phyloP scores from a whole-genome alignment of 2,329 filamentous ascomycete genomes.

The Aphanocladium album region DNA sequence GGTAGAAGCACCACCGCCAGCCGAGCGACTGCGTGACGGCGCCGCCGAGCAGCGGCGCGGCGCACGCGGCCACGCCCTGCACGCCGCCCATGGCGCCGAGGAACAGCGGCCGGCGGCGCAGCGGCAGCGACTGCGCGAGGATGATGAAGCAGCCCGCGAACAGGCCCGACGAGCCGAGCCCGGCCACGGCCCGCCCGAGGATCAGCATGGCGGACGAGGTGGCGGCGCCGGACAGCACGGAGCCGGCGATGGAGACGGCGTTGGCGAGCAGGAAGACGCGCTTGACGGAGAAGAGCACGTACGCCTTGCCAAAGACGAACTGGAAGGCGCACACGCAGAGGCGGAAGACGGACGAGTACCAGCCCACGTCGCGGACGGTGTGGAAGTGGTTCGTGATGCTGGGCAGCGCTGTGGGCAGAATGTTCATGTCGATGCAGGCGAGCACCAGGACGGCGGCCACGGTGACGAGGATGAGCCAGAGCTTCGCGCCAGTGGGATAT shows the following conservation, averaged over 20 bases:
- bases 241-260: constrained; percentile 39
- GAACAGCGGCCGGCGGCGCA: neutral
- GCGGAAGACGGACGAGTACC: constrained; percentile 26
- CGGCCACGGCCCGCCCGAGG: constrained; percentile 40
- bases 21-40: constrained; percentile 23
- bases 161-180: constrained; percentile 37
- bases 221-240: constrained; percentile 39
- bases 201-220: constrained; percentile 38
- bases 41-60: constrained; percentile 24
- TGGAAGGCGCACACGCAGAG: constrained; percentile 26
- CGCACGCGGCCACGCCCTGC: constrained; percentile 17
- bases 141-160: constrained; percentile 29
- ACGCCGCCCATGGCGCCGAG: constrained; percentile 14
- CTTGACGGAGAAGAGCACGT: constrained; percentile 38
- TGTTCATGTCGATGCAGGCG: constrained; percentile 21
- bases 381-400: constrained; percentile 21
- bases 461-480: constrained; percentile 2
- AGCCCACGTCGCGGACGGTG: constrained; percentile 19
- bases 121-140: neutral
- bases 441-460: constrained; percentile 12
- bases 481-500: constrained; percentile 1
- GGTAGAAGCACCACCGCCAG: constrained; percentile 33
- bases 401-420: constrained; percentile 18
- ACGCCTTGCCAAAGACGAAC: constrained; percentile 24
- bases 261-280: constrained; percentile 35